Evolutionary conservation across 345 rosid species (phyloP).

Genomic region (Citrus medica): DNA sequence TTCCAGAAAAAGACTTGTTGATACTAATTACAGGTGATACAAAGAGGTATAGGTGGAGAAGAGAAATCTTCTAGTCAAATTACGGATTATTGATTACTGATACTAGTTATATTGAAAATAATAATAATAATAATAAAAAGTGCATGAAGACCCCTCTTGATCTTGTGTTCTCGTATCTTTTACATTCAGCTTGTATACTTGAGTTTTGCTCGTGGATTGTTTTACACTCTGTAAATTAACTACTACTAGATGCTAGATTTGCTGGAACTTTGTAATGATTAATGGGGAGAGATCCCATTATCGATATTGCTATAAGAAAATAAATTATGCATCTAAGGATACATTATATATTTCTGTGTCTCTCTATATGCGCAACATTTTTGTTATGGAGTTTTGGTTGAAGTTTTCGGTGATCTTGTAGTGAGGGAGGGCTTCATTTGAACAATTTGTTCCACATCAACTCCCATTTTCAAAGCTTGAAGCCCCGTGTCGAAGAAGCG

Average conservation of each 20-base stretch:
- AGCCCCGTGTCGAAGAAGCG: conserved; percentile 68
- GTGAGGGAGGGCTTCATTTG: conserved; percentile 88
- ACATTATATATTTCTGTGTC: too few relatives aligned
- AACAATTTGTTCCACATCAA: conserved; percentile 64
- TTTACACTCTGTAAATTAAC: conserved; percentile 7
- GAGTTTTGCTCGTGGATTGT: conserved; percentile 7
- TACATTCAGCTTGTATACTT: conserved; percentile 1
- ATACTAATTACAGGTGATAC: conserved; percentile 12
- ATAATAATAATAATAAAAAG: not conserved
- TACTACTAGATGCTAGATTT: not conserved
- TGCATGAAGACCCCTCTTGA: not conserved
- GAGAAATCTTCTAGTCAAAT: conserved; percentile 2
- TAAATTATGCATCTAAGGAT: too few relatives aligned
- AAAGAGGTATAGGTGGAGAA: conserved; percentile 20
- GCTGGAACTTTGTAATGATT: not conserved
- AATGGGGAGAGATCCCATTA: not conserved
- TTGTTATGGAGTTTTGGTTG: not conserved
- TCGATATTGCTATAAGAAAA: not conserved
- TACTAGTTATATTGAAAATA: not conserved
- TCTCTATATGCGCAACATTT: too few relatives aligned
- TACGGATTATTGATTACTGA: conserved; percentile 3
- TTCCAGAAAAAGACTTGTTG: conserved; percentile 3
- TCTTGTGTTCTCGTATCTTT: conserved; percentile 14
- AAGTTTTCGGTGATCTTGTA: conserved; percentile 42
- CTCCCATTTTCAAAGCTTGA: conserved; percentile 72